phyloP scores from a whole-genome alignment of 2,329 filamentous ascomycete species.

The Ascochyta lentis region DNA sequence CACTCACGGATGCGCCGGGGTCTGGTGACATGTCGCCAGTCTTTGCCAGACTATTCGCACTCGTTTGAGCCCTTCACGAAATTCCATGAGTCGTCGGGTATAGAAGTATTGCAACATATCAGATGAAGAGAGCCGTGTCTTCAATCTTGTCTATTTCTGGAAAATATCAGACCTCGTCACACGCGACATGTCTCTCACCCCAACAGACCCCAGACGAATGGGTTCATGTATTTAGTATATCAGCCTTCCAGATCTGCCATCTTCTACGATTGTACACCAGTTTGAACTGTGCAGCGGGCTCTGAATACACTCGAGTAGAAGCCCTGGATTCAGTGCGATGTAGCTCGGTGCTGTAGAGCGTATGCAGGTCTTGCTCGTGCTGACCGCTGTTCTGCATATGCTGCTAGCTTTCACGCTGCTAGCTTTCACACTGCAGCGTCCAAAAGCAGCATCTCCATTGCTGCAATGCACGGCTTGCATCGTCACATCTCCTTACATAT shows the following conservation, averaged over 20 bases:
- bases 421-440: constrained; percentile 1
- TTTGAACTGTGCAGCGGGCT: no score
- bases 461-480: constrained; percentile 6
- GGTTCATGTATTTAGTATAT: not conserved
- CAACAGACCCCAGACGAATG: not conserved
- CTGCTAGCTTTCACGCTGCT: not conserved
- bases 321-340: not conserved
- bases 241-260: not conserved
- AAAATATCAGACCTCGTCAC: not conserved
- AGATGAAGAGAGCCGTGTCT: not conserved
- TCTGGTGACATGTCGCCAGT: constrained; percentile 39
- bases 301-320: not conserved
- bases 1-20: constrained; percentile 39
- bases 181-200: not conserved
- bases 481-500: not conserved
- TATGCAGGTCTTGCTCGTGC: not conserved
- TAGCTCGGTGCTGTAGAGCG: not conserved
- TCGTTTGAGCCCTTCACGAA: constrained; percentile 48
- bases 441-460: not conserved
- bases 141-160: not conserved
- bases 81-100: constrained; percentile 42
- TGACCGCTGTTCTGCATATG: constrained; percentile 18
- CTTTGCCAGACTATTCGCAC: constrained; percentile 46
- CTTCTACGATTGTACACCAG: no score
- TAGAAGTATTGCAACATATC: constrained; percentile 42